phyloP scores from a whole-genome alignment of 345 rosid genomes.

The Alliaria petiolata region DNA sequence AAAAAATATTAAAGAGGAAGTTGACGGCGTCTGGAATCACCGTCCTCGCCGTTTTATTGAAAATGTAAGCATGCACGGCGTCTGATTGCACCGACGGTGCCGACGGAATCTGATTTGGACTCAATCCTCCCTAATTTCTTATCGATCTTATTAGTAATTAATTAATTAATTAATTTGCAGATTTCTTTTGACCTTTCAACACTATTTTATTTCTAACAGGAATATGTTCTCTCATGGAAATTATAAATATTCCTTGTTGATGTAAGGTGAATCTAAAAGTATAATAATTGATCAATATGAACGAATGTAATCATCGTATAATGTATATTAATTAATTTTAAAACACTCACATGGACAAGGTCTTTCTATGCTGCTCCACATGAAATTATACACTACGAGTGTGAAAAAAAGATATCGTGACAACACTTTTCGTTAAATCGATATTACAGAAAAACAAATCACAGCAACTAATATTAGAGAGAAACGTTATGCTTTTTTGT shows the following conservation, averaged over 20 bases:
- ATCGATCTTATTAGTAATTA: background rate
- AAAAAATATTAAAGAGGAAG: background rate
- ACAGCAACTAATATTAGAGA: too few relatives aligned
- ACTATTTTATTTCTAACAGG: background rate
- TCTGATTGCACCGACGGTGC: background rate
- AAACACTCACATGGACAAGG: background rate
- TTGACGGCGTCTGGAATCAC: background rate
- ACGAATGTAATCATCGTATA: background rate
- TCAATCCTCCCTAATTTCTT: background rate
- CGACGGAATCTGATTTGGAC: background rate
- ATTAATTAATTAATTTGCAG: background rate
- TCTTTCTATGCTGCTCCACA: background rate
- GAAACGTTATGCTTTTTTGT: too few relatives aligned
- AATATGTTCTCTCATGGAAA: background rate
- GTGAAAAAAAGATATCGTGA: background rate
- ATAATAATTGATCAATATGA: background rate
- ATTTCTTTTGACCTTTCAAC: conserved; percentile 18
- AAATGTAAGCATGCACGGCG: conserved; percentile 6
- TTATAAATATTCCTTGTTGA: background rate
- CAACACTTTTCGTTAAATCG: background rate
- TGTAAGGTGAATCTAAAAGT: background rate
- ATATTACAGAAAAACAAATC: background rate
- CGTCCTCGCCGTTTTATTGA: conserved; percentile 11
- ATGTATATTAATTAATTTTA: background rate
- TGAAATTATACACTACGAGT: background rate